These are phyloP conservation scores for Trametes cingulata DNA, from an alignment of 768 basidiomycete genomes.

Conservation along the genomic window DNA sequence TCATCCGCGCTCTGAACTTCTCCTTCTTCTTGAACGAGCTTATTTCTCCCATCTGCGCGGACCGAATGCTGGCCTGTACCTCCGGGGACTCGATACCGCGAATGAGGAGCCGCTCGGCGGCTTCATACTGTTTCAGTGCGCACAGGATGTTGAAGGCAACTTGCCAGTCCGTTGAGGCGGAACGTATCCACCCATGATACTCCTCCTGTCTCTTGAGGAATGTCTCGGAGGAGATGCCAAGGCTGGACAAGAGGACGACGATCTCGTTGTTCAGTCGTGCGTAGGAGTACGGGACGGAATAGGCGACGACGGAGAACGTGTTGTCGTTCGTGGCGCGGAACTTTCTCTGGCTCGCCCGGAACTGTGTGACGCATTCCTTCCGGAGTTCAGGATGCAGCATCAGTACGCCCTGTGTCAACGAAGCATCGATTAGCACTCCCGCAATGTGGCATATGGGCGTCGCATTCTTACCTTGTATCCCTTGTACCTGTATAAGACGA, in stretches of 20 bases:
- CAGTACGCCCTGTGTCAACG: constrained; percentile 57
- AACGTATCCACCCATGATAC: constrained; percentile 60
- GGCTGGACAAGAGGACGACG: constrained; percentile 62
- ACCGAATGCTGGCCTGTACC: constrained; percentile 44
- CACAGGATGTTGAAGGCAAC: constrained; percentile 60
- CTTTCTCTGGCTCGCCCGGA: constrained; percentile 72
- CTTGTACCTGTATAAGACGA: constrained; percentile 46
- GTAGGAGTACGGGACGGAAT: constrained; percentile 64
- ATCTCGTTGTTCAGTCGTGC: constrained; percentile 71
- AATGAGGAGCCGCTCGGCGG: constrained; percentile 55
- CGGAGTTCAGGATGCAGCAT: constrained; percentile 67
- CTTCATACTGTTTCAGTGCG: constrained; percentile 46
- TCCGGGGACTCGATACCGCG: constrained; percentile 50
- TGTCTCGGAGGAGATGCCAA: constrained; percentile 57
- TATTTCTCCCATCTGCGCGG: constrained; percentile 51
- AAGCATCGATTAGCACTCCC: too few species aligned
- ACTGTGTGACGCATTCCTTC: constrained; percentile 49
- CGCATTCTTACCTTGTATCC: constrained; percentile 61
- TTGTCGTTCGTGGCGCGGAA: constrained; percentile 55
- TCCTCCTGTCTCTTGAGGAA: constrained; percentile 55
- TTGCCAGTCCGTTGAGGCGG: constrained; percentile 47
- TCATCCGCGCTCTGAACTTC: constrained; percentile 56
- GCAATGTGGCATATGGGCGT: too few species aligned
- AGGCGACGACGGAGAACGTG: constrained; percentile 68
- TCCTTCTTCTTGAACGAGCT: constrained; percentile 52